These are phyloP conservation scores for Solanum stenotomum DNA, from an alignment of 257 asterid genomes.

Conservation along the genomic window DNA sequence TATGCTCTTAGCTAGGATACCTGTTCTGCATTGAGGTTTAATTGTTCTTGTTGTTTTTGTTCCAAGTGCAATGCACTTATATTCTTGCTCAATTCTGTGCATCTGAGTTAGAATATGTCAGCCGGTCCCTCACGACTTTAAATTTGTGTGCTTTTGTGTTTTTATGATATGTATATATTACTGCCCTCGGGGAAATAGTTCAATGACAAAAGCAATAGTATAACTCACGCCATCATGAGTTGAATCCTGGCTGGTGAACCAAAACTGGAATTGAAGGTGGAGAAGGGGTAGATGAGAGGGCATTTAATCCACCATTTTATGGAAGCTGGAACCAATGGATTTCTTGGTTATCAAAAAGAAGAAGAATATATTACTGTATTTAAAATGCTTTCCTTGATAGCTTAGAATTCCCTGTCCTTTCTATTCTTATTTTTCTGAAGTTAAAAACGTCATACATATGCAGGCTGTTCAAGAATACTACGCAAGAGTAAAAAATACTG, in stretches of 20 bases:
- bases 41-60: not conserved
- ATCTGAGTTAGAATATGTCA: not conserved
- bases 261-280: not conserved
- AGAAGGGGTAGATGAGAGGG: not conserved
- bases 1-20: constrained; percentile 2
- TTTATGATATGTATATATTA: not conserved
- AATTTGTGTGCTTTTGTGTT: not conserved
- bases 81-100: not conserved
- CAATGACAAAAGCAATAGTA: not conserved
- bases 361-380: not conserved
- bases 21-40: not conserved
- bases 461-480: constrained; percentile 79
- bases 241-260: not conserved
- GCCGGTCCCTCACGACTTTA: not conserved
- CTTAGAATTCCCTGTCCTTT: not conserved
- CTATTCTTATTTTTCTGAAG: not conserved
- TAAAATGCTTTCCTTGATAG: not conserved
- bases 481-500: constrained; percentile 25
- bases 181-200: not conserved
- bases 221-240: not conserved
- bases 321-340: not conserved
- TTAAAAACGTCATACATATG: not conserved
- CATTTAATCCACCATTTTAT: not conserved
- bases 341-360: not conserved
- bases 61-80: not conserved